phyloP scores from a whole-genome alignment of 306 rosid genomes.

The Hippophae tibetana region DNA sequence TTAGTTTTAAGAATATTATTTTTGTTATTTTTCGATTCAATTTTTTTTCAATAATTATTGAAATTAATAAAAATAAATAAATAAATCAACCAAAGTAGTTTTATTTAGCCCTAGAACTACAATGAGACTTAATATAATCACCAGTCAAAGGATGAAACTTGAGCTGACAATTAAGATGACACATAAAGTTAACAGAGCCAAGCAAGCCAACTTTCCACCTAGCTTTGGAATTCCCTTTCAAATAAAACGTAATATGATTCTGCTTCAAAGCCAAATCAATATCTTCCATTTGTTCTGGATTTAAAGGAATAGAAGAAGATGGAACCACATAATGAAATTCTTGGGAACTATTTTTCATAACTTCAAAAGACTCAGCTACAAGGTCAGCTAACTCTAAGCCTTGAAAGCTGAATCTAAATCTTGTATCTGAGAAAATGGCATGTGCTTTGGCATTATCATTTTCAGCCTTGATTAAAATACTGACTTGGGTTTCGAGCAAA shows the following conservation, averaged over 20 bases:
- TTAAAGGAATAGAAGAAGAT: slow-evolving; percentile 43
- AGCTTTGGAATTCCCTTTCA: slow-evolving; percentile 45
- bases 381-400: slow-evolving; percentile 38
- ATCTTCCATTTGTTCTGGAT: slow-evolving; percentile 32
- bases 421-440: slow-evolving; percentile 49
- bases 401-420: slow-evolving; percentile 39
- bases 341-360: slow-evolving; percentile 34
- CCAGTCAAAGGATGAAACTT: slow-evolving; percentile 52
- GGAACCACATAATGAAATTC: slow-evolving; percentile 35
- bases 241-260: slow-evolving; percentile 31
- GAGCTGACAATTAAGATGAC: slow-evolving; percentile 50
- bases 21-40: no score
- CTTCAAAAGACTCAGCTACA: slow-evolving; percentile 33
- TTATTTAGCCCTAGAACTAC: slow-evolving; percentile 59
- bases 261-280: slow-evolving; percentile 40
- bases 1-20: no score
- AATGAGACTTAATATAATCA: slow-evolving; percentile 35
- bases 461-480: slow-evolving; percentile 40
- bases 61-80: no score
- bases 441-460: slow-evolving; percentile 69
- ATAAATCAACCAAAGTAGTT: no score
- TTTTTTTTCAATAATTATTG: no score
- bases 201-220: slow-evolving; percentile 54
- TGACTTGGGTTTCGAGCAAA: slow-evolving; percentile 40
- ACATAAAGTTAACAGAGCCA: slow-evolving; percentile 52